A percentile compares a stretch with the other conserved stretches of the same genome.
phyloP scores from a whole-genome alignment of 164 flowering plant genomes.

The Magnolia kwangsiensis region DNA sequence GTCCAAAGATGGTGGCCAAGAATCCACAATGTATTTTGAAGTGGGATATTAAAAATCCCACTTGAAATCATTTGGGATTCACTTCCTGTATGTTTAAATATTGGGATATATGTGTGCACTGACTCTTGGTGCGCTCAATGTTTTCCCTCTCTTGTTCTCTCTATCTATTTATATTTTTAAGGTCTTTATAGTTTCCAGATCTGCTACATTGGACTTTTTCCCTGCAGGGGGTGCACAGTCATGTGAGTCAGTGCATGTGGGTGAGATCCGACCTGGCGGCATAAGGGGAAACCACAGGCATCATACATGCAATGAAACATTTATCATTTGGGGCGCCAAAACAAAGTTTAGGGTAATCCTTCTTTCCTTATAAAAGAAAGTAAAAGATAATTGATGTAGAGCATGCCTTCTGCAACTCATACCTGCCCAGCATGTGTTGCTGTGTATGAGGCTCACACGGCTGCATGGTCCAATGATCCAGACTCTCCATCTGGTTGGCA shows the following conservation, averaged over 20 bases:
- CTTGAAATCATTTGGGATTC: no score
- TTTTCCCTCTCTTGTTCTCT: not conserved
- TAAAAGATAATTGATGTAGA: not conserved
- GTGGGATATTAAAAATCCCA: no score
- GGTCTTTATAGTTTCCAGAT: not conserved
- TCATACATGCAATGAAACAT: slow-evolving; percentile 80
- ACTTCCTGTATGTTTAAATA: no score
- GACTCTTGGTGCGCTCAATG: not conserved
- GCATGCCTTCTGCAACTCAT: not conserved
- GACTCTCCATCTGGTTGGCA: not conserved
- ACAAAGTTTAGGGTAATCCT: slow-evolving; percentile 63
- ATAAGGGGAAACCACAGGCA: slow-evolving; percentile 91
- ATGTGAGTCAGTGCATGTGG: slow-evolving; percentile 69
- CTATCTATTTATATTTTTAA: not conserved
- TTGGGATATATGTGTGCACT: not conserved
- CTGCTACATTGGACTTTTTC: slow-evolving; percentile 6
- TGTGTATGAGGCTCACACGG: not conserved
- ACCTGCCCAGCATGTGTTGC: not conserved
- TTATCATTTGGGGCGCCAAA: slow-evolving; percentile 86
- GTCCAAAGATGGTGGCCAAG: no score
- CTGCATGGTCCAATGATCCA: not conserved
- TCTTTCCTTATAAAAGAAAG: not conserved
- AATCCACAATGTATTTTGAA: no score
- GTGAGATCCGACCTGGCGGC: slow-evolving; percentile 77
- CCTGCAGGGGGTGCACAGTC: slow-evolving; percentile 64